Evolutionary conservation across 768 basidiomycete species (phyloP), one percentile per base, ranked within the genome.

Genomic region (Hortiboletus campestris): DNA sequence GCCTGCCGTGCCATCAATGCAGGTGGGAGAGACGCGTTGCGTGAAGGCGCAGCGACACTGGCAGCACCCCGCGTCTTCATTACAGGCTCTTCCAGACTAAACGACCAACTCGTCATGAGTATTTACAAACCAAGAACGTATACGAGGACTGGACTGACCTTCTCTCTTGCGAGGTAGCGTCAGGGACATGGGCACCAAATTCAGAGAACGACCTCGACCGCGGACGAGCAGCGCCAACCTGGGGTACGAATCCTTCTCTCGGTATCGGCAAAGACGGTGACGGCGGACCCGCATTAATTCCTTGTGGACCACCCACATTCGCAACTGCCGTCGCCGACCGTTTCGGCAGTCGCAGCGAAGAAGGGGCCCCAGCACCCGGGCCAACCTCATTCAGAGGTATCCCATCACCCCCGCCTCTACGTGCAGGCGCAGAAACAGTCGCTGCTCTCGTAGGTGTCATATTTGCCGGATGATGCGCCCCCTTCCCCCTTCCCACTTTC

Each of bases 191-290:
- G 5, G 77, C 74, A 48, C 83, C 80, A 69, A 90, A 86, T 3
- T 82, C 86, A 10, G 89, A 91, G 65, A 92, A 92, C 20, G 88
- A 90, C 47, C 89, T 69, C 6, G 90, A 91, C 6, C 81, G 72
- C 14, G 80, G 81, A 7, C 90, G 73, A 10, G 74, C 62, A 3
- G 75, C 75, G 8, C 77, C 75, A 10, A 74, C 75, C 52, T 78
- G 78, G 0, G 89, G 88, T 53, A 82, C 76, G 63, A 91, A 89
- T 45, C 86, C 85, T 0, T 85, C 75, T 14, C 86, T 70, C 0
- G 81, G 85, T 28, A 88, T 64, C 19, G 71, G 70, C 32, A 52
- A 16, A 56, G 35, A 51, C 43, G 46, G 34, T 14, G 43, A 40
- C 32, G 41, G 42, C 14, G 57, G 44, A 16, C 36, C 32, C 41